Evolutionary conservation across 1,284 basidiomycete species (phyloP).

Genomic region (Cryptococcus sp.): DNA sequence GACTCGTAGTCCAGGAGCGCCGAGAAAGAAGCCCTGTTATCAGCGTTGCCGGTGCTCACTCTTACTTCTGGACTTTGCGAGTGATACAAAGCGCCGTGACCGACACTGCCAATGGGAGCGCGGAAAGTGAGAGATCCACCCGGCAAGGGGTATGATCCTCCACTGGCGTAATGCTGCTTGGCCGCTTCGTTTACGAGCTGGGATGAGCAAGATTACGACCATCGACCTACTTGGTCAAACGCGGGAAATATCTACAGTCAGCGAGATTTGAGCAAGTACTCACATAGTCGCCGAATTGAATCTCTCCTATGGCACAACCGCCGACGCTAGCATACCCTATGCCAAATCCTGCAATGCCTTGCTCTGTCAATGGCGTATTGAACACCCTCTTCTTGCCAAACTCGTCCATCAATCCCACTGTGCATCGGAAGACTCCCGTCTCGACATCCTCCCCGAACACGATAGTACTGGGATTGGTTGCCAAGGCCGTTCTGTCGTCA

Average conservation of each 20-base stretch:
- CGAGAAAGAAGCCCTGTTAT: slow-evolving; percentile 73
- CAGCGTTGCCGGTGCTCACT: not conserved
- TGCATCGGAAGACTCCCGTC: slow-evolving; percentile 79
- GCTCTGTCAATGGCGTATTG: slow-evolving; percentile 88
- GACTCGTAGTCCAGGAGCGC: slow-evolving; percentile 82
- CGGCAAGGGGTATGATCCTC: slow-evolving; percentile 59
- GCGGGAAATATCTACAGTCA: slow-evolving; percentile 68
- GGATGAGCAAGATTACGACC: not conserved
- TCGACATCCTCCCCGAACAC: slow-evolving; percentile 92
- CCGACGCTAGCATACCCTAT: slow-evolving; percentile 90
- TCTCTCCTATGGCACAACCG: slow-evolving; percentile 89
- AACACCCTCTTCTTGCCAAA: slow-evolving; percentile 91
- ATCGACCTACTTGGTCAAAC: slow-evolving; percentile 72
- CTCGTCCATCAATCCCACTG: slow-evolving; percentile 81
- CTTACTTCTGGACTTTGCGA: slow-evolving; percentile 76
- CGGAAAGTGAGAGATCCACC: slow-evolving; percentile 82
- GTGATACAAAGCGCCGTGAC: slow-evolving; percentile 89
- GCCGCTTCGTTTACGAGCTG: slow-evolving; percentile 94
- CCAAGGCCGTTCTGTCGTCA: slow-evolving; percentile 62
- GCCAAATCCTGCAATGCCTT: slow-evolving; percentile 91
- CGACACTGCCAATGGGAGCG: slow-evolving; percentile 82
- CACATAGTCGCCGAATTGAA: slow-evolving; percentile 55
- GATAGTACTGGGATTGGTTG: slow-evolving; percentile 76
- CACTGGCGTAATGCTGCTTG: slow-evolving; percentile 84
- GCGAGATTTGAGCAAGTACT: too few species aligned